Evolutionary conservation across 179 eudicot species (phyloP), one percentile per base, ranked within the genome.

Genomic region (Sideroxylon spinosum): DNA sequence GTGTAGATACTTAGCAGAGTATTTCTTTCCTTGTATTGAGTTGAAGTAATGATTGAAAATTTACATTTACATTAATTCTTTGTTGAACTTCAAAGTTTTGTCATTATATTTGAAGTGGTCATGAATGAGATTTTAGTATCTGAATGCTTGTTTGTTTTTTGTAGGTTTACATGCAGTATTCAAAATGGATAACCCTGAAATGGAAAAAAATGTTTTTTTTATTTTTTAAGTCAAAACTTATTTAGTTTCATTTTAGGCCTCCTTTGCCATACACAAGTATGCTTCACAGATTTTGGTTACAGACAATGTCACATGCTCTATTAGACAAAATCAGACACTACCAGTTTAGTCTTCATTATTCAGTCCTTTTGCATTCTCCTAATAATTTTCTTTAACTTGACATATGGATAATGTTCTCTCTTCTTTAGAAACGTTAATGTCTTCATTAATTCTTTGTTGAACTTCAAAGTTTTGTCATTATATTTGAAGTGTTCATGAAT

Each of bases 241-340:
- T 68, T 68, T 10, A 13, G 74, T 6, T 19, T 12, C 32, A 17
- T 70, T 49, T 70, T 6, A 16, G 49, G 29, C 55, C 49, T 49
- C 20, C 20, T 70, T 48, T 70, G 17, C n/a, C 29, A 6, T 49
- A 2, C 60, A 50, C 61, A 16, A 9, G 10, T 1, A 1, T 55
- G 62, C 63, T 0, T 2, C 3, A 14, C 3, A 50, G 56, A 73
- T 26, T 53, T 19, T 73, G 55, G 48, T 73, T 55, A 32, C 9
- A 64, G 37, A 20, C 37, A 37, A 49, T 71, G 60, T 50, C 16
- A 69, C 73, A 68, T 68, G 49, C 16, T 44, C 14, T 68, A 69
- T 26, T 28, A 46, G 29, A 44, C 23, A 68, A 68, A 9, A 20
- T 50, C 9, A 28, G 13, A 37, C 44, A 50, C 3, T 50, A 52